phyloP scores from a whole-genome alignment of 345 rosid species.

The Erucastrum elatum region DNA sequence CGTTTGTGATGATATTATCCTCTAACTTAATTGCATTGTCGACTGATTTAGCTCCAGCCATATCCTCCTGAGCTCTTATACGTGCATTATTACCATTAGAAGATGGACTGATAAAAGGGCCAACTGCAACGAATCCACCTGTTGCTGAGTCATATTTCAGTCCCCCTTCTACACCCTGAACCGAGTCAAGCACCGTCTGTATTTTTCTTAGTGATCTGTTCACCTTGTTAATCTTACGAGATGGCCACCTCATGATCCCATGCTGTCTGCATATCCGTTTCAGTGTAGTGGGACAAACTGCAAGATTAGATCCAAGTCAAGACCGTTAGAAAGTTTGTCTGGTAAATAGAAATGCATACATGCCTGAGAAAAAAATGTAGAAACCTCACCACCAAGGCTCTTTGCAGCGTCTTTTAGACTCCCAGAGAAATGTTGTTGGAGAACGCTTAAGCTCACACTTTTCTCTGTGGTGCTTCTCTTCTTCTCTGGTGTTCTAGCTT shows the following conservation, averaged over 20 bases:
- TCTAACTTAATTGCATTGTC: slow-evolving; percentile 56
- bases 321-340: background rate
- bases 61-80: too few species aligned
- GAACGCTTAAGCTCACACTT: slow-evolving; percentile 80
- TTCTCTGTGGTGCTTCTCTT: slow-evolving; percentile 80
- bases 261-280: slow-evolving; percentile 97
- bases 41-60: slow-evolving; percentile 24
- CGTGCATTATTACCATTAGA: slow-evolving; percentile 38
- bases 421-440: slow-evolving; percentile 85
- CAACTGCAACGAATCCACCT: slow-evolving; percentile 65
- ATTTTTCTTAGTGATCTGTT: slow-evolving; percentile 79
- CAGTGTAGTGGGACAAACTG: slow-evolving; percentile 95
- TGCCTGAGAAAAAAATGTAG: background rate
- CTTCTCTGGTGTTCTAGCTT: slow-evolving; percentile 59
- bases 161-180: slow-evolving; percentile 87
- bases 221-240: slow-evolving; percentile 94
- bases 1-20: slow-evolving; percentile 44
- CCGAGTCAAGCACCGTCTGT: slow-evolving; percentile 84
- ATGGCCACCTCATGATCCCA: slow-evolving; percentile 96
- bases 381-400: slow-evolving; percentile 83
- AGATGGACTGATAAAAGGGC: slow-evolving; percentile 37
- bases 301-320: slow-evolving; percentile 28
- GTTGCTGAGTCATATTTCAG: slow-evolving; percentile 69
- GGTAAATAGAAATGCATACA: background rate
- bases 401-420: slow-evolving; percentile 97